Percentiles rank a stretch among this genome's conserved stretches.
phyloP scores from a whole-genome alignment of 768 basidiomycete genomes.

The Rhizopogon sp. region DNA sequence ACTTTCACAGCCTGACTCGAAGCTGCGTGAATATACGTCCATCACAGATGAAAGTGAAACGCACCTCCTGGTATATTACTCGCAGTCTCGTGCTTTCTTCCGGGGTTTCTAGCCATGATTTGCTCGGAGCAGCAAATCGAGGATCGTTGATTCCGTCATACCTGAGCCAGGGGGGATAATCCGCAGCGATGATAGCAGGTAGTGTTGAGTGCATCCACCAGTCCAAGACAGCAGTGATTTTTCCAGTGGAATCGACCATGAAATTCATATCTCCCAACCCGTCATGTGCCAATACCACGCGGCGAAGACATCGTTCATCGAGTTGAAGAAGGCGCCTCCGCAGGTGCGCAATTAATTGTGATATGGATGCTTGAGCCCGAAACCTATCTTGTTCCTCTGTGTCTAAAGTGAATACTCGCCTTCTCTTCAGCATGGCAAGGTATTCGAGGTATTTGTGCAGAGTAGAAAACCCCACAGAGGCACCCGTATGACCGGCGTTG shows the following conservation, averaged over 20 bases:
- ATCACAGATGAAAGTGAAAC: neutral
- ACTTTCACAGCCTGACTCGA: conserved; percentile 1
- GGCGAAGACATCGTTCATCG: conserved; percentile 2
- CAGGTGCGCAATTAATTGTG: conserved; percentile 1
- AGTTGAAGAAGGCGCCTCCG: neutral
- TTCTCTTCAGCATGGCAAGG: neutral
- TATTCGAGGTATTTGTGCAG: conserved; percentile 3
- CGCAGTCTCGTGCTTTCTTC: conserved; percentile 5
- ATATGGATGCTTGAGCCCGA: conserved; percentile 3
- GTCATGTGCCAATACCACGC: conserved; percentile 13
- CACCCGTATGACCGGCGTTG: neutral
- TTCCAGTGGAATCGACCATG: conserved; percentile 9
- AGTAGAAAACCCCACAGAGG: neutral
- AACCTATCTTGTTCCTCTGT: conserved; percentile 2
- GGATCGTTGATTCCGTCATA: conserved; percentile 17
- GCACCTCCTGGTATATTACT: neutral
- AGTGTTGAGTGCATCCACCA: conserved; percentile 17
- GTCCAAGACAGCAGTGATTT: conserved; percentile 14
- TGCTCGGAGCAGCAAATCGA: conserved; percentile 4
- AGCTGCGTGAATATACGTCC: neutral
- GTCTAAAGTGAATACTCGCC: neutral
- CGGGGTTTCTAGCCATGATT: neutral
- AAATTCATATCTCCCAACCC: conserved; percentile 11
- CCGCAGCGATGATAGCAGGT: conserved; percentile 17
- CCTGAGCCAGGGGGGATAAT: conserved; percentile 19